Base-by-base conservation (phyloP, 192 early-diverging fungal species). In the Thamnidium elegans region DNA sequence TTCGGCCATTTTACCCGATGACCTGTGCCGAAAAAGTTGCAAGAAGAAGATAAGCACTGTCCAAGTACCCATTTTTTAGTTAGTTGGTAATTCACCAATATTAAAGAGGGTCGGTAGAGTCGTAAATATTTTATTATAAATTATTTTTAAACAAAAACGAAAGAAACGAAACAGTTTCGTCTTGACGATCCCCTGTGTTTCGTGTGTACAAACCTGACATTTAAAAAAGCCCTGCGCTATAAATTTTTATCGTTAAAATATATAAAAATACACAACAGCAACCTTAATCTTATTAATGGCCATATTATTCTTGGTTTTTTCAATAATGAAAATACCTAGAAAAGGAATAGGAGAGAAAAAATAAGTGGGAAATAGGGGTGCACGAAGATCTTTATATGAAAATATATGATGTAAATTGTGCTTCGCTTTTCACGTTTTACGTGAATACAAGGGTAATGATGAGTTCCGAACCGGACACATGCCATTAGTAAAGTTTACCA, bases 21-120 rank as follows among this genome's bases (percentile, higher is more conserved):
- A 39, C 59, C 59, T 62, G 59, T 44, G 59, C 59, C 59, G 59
- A 23, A 44, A 46, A 43, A 62, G 44, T 32, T 50, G 59, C 59
- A 26, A 62, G 59, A 59, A 14, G n/a, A 30, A 31, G 36, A 8
- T 7, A 47, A 21, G 36, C 9, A 62, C 59, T 62, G 59, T 62
- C 59, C 30, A 30, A 62, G 59, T 50, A 43, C 59, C 45, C 23
- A 47, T 62, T 43, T 21, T 54, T 30, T 32, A 14, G 11, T 23
- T 6, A 5, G 7, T 26, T 39, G 36, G 36, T 32, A 30, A 14
- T 62, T 15, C 11, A 31, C 44, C 23, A 11, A 15, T 30, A 4
- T 7, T 50, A 50, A 14, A 34, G 59, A 62, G 23, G 59, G 59
- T 43, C 59, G 59, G 59, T 62, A 17, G 59, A 62, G 59, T 62